Conservation (phyloP, 768 basidiomycete genomes). For the Crucibulum laeve region DNA sequence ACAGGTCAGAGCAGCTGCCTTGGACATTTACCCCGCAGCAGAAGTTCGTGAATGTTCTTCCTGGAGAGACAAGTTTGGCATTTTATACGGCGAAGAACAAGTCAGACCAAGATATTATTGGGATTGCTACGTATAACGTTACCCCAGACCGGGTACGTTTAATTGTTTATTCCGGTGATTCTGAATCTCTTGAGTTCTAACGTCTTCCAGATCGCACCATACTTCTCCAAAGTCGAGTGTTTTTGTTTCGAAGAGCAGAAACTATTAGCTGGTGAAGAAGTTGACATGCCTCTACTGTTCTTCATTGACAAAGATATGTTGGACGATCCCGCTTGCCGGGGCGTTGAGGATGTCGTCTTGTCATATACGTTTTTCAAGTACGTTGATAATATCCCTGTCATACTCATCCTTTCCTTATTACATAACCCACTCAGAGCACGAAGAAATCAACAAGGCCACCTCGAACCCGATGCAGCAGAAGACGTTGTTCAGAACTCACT, state of each 20-base stretch:
- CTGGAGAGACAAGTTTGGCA: slow-evolving; percentile 93
- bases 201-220: slow-evolving; percentile 78
- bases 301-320: slow-evolving; percentile 98
- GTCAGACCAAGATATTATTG: slow-evolving; percentile 85
- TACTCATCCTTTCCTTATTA: background rate
- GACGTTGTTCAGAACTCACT: slow-evolving; percentile 76
- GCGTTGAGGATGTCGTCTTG: slow-evolving; percentile 86
- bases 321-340: slow-evolving; percentile 85
- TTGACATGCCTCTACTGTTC: slow-evolving; percentile 97
- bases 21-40: slow-evolving; percentile 94
- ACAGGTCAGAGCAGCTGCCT: slow-evolving; percentile 81
- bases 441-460: slow-evolving; percentile 77
- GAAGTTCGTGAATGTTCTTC: slow-evolving; percentile 83
- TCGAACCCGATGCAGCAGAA: slow-evolving; percentile 87
- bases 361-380: slow-evolving; percentile 99
- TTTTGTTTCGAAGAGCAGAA: slow-evolving; percentile 99
- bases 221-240: slow-evolving; percentile 99
- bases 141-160: slow-evolving; percentile 90
- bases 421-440: slow-evolving; percentile 56
- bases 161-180: background rate
- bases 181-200: background rate
- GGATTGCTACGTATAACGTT: slow-evolving; percentile 98
- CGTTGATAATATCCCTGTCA: slow-evolving; percentile 14
- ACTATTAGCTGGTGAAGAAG: slow-evolving; percentile 90
- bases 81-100: slow-evolving; percentile 94